phyloP scores from a whole-genome alignment of 257 asterid genomes.

The Jaltomata sinuosa region DNA sequence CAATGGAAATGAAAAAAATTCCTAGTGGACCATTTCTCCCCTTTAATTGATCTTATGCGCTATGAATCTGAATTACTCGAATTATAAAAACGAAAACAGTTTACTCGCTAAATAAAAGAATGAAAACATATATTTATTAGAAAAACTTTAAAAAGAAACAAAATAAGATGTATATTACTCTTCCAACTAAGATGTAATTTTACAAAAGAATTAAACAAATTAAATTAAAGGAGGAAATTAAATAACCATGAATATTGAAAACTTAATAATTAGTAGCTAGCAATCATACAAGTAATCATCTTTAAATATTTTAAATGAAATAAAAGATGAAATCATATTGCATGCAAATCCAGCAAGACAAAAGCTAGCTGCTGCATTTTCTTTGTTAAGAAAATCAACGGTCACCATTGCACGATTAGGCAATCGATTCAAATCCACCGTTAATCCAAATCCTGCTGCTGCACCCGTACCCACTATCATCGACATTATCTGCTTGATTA shows the following conservation, averaged over 20 bases:
- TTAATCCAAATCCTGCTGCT: slow-evolving; percentile 41
- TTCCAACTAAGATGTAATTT: not conserved
- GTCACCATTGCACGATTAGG: not conserved
- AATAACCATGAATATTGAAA: not conserved
- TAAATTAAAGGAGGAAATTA: not conserved
- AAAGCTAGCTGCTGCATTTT: slow-evolving; percentile 29
- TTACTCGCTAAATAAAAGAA: not conserved
- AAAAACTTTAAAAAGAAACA: not conserved
- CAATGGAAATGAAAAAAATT: not conserved
- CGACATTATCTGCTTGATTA: not conserved
- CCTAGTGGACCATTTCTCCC: not conserved
- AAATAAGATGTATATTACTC: not conserved
- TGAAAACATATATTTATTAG: not conserved
- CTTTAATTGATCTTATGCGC: not conserved
- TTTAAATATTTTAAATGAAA: not conserved
- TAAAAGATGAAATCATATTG: slow-evolving; percentile 27
- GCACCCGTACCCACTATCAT: slow-evolving; percentile 31
- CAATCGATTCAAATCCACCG: slow-evolving; percentile 27
- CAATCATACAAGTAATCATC: not conserved
- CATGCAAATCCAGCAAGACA: slow-evolving; percentile 28
- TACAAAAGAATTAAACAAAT: not conserved
- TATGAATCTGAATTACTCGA: not conserved
- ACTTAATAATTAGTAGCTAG: not conserved
- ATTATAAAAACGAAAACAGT: not conserved
- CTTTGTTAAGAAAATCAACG: slow-evolving; percentile 21